Evolutionary conservation across 2,329 filamentous ascomycete species (phyloP), one percentile per base, ranked within the genome.

Genomic region (Penicillium fuscoglaucum): DNA sequence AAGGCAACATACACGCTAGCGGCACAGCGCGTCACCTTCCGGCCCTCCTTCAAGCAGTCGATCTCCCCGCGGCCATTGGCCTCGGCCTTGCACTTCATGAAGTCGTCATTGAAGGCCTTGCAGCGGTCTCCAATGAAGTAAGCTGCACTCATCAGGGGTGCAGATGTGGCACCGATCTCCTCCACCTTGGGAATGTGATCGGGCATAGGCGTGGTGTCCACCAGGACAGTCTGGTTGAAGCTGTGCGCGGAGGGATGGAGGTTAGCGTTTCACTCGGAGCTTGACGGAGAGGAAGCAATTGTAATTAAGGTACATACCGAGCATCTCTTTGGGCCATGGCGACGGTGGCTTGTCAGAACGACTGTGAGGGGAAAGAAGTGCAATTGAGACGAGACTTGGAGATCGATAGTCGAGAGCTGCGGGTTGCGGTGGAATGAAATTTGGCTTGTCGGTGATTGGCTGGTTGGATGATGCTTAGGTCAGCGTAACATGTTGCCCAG

Each of bases 61-160:
- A 96, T 78, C 83, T 99, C 95, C 76, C 92, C 95, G 78, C 86
- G 87, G 70, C 95, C 95, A 63, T 90, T 89, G 71, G 91, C 88
- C 80, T 97, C 92, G 68, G 86, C 90, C 88, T 99, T 99, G 89
- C 95, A 99, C 82, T 96, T 90, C 93, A 99, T 99, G 81, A 90
- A 99, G 80, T 99, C 95, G 83, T 99, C 95, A 79, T 98, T 98
- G 84, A 93, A 99, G 58, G 90, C 83, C 76, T 86, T 89, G 87
- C 95, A 99, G 74, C 93, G 89, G 67, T 92, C 93, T 64, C 95
- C 95, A 75, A 99, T 99, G 78, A 98, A 99, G 84, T 90, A 99
- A 52, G 91, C 87, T 33, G 95, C 95, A 65, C 91, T 96, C 60
- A 96, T 83, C 45, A 99, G 85, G 55, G 95, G 95, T 40, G 93